Conservation (phyloP, 2,329 filamentous ascomycete genomes). For the Fusarium staphyleae region DNA sequence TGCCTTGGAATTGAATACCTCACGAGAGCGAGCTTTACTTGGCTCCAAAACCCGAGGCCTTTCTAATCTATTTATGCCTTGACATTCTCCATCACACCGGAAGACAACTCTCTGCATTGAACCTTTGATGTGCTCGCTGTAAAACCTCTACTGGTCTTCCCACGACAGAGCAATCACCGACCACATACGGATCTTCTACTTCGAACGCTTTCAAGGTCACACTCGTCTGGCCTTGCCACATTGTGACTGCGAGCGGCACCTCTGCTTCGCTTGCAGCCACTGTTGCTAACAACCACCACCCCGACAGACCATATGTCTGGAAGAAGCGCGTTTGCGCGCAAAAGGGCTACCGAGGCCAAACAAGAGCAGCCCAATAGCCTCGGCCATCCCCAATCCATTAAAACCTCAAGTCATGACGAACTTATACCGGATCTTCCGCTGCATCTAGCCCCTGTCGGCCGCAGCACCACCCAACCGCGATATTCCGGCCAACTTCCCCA, state of each 20-base stretch:
- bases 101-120: neutral
- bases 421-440: constrained; percentile 49
- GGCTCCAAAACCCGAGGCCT: no score
- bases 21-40: neutral
- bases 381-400: constrained; percentile 47
- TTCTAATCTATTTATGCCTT: no score
- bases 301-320: constrained; percentile 59
- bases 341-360: constrained; percentile 62
- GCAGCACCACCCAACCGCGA: constrained; percentile 52
- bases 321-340: constrained; percentile 64
- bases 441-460: constrained; percentile 39
- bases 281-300: neutral
- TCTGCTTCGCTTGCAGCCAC: no score
- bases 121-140: neutral
- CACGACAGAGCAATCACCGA: neutral
- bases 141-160: neutral
- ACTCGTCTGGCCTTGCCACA: no score
- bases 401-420: constrained; percentile 52
- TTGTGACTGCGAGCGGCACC: no score
- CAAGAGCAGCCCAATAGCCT: constrained; percentile 37
- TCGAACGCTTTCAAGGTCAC: no score
- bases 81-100: no score
- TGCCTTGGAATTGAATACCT: neutral
- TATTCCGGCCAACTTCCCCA: constrained; percentile 45
- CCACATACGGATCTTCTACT: neutral